Base-by-base conservation (phyloP, 805 yeast genomes). In the Yamadazyma philogaea region DNA sequence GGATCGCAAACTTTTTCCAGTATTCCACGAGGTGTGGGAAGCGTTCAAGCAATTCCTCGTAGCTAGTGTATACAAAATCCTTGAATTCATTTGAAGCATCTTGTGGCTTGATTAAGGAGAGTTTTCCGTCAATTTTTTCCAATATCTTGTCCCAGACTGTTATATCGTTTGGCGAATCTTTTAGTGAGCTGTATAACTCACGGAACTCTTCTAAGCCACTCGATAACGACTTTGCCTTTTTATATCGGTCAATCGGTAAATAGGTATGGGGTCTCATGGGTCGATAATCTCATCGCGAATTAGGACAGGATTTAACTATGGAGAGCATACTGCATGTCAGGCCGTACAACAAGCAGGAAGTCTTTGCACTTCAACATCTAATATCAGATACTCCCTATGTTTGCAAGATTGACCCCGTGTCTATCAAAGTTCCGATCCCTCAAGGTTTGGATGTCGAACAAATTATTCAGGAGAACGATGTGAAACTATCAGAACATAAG, bases 1-100 rank as follows among this genome's bases (percentile, higher is more conserved):
- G 54, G 0, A 80, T 68, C 44, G 75, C 75, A 55, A 71, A 82
- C 42, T 72, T 70, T 54, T 78, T 79, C 93, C 93, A 85, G 52
- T 77, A 75, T 7, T 70, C 74, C n/a, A 71, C 64, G 15, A 80
- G 61, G 41, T 75, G 68, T 0, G 93, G 93, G 49, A 74, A 84
- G 40, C 74, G 61, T 0, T 60, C 45, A n/a, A 85, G 55, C 2
- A 82, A 54, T 20, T 63, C 64, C 6, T 37, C 18, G 42, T 64
- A 64, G 6, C 44, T 34, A 1, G 42, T 33, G 22, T 45, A 28
- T 2, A 56, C 50, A 17, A 48, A 44, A 17, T 20, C 28, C 41
- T 58, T 61, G 43, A 60, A 50, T n/a, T 50, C 53, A 10, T 39
- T 28, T 15, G 48, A 39, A n/a, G 49, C 33, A 6, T 37, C 43